Conservation (phyloP, 176 grass and related monocot genomes). For the Oryza brachyantha region DNA sequence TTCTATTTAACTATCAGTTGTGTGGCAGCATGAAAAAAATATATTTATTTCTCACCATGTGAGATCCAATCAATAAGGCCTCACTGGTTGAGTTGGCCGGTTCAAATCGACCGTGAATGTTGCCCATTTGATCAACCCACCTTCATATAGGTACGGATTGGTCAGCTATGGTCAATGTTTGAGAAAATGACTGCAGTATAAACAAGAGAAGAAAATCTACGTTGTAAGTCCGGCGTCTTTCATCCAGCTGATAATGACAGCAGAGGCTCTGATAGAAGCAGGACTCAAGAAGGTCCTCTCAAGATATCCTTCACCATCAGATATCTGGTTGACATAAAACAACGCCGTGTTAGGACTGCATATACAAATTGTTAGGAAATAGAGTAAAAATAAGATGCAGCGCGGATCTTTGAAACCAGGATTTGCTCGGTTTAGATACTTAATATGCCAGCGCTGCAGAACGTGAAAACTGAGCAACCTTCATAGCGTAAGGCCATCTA, state of each 20-base stretch:
- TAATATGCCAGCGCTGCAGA: background rate
- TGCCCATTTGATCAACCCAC: conserved; percentile 97
- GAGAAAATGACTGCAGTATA: conserved; percentile 11
- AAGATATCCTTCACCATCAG: conserved; percentile 79
- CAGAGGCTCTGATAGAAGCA: conserved; percentile 61
- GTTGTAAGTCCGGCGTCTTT: conserved; percentile 85
- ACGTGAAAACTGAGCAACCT: background rate
- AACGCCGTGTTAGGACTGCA: conserved; percentile 19
- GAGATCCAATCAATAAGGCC: conserved; percentile 80
- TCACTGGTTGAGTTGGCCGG: conserved; percentile 40
- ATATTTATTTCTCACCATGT: conserved; percentile 44
- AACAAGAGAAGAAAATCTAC: conserved; percentile 26
- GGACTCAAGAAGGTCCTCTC: conserved; percentile 96
- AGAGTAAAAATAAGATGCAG: background rate
- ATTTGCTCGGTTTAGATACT: background rate
- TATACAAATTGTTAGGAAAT: background rate
- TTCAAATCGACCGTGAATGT: conserved; percentile 73
- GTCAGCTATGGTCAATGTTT: background rate
- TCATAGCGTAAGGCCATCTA: background rate
- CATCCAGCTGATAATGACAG: conserved; percentile 88
- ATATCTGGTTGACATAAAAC: conserved; percentile 57
- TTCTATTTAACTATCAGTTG: background rate
- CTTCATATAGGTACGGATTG: conserved; percentile 28
- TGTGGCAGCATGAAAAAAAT: background rate
- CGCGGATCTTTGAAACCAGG: background rate